A percentile compares a stretch with the other conserved stretches of the same genome.
phyloP scores from a whole-genome alignment of 164 flowering plant species.

The Cinnamomum micranthum region DNA sequence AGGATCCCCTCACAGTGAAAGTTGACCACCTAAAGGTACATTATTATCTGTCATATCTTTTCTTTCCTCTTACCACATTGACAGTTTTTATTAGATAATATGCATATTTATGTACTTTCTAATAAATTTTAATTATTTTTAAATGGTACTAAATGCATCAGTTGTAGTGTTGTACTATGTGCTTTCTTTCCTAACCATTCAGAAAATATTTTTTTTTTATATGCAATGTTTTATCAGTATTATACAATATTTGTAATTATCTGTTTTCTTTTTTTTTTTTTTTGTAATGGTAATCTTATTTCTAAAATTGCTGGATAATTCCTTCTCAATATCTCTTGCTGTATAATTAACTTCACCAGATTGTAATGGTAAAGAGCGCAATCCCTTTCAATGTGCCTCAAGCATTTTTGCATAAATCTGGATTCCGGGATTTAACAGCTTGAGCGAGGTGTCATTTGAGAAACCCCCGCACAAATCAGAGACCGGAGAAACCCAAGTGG shows the following conservation, averaged over 20 bases:
- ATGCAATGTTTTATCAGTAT: background rate
- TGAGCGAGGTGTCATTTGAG: no score
- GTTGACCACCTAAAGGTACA: slow-evolving; percentile 94
- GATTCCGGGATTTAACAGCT: no score
- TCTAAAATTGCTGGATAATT: no score
- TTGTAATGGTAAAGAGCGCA: background rate
- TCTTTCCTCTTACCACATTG: background rate
- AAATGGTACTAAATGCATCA: background rate
- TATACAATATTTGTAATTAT: background rate
- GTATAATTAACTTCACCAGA: background rate
- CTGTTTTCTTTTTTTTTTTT: background rate
- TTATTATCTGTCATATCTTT: background rate
- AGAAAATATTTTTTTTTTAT: background rate
- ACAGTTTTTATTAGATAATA: no score
- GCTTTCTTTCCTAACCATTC: background rate
- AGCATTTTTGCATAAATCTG: no score
- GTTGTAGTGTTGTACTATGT: no score
- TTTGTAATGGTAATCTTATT: no score
- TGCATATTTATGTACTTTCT: background rate
- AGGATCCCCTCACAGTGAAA: slow-evolving; percentile 91
- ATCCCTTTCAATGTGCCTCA: background rate
- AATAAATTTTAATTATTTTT: no score
- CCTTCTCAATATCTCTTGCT: background rate
- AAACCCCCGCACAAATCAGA: no score
- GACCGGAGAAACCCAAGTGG: no score